Conservation (phyloP, 805 yeast genomes). For the Metschnikowia kunwiensis region DNA sequence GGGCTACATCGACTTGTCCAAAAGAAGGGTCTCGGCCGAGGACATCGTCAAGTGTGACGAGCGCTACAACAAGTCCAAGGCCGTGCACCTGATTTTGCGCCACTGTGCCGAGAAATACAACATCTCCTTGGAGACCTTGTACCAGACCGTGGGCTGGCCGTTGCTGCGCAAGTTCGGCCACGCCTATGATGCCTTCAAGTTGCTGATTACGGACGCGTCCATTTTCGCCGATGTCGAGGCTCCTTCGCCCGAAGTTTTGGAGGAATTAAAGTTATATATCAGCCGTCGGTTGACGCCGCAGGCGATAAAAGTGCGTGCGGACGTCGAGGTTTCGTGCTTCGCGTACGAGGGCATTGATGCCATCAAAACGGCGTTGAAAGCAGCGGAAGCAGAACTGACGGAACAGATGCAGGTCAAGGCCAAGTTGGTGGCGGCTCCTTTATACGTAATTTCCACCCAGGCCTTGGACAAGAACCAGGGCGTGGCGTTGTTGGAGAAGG, state of each 20-base stretch:
- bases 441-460: constrained; percentile 89
- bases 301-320: constrained; percentile 97
- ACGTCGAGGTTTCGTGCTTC: constrained; percentile 95
- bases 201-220: constrained; percentile 86
- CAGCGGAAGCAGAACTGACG: constrained; percentile 81
- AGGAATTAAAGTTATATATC: constrained; percentile 83
- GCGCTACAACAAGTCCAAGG: constrained; percentile 92
- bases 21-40: constrained; percentile 97
- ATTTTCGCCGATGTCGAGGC: constrained; percentile 79
- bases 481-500: constrained; percentile 69
- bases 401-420: constrained; percentile 88
- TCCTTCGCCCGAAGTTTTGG: constrained; percentile 71
- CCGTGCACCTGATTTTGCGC: constrained; percentile 96
- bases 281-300: constrained; percentile 95
- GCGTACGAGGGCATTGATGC: constrained; percentile 98
- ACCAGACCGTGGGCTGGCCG: constrained; percentile 95
- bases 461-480: constrained; percentile 91
- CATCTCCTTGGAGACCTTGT: constrained; percentile 78
- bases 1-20: constrained; percentile 95
- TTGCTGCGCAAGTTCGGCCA: constrained; percentile 93
- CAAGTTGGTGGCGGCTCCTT: constrained; percentile 95
- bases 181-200: constrained; percentile 95
- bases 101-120: constrained; percentile 97
- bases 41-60: constrained; percentile 97
- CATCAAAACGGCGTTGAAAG: constrained; percentile 79